These are phyloP conservation scores for Coemansia pectinata DNA, from an alignment of 192 early-diverging fungal species.

Conservation along the genomic window DNA sequence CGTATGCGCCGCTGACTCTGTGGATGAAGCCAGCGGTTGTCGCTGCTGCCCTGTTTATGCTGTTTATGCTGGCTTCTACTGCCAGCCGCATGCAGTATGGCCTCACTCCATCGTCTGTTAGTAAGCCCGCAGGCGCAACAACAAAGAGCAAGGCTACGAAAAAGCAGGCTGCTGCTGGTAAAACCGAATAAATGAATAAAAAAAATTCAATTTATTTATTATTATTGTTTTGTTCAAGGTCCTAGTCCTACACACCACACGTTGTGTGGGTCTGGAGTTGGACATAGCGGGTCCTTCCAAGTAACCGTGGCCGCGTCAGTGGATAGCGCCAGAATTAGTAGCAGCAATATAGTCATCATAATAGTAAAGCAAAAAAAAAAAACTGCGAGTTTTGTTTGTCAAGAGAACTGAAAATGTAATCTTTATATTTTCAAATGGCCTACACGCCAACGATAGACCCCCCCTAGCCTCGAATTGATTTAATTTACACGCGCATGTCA, in stretches of 20 bases:
- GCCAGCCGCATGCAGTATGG: conserved; percentile 61
- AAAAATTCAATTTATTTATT: not conserved
- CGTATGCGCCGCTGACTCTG: conserved; percentile 42
- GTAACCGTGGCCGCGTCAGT: not conserved
- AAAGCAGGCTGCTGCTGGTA: not conserved
- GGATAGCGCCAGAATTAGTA: not conserved
- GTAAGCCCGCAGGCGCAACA: not conserved
- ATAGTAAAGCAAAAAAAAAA: not conserved
- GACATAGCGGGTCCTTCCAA: conserved; percentile 29
- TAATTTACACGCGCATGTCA: not conserved
- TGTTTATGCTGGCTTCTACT: conserved; percentile 61
- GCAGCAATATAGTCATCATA: not conserved
- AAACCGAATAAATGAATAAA: not conserved
- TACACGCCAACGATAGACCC: too few relatives aligned
- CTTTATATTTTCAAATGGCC: too few relatives aligned
- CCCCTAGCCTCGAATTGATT: too few relatives aligned
- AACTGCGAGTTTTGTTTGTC: not conserved
- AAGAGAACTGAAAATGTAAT: too few relatives aligned
- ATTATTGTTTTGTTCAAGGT: conserved; percentile 8
- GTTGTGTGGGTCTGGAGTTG: conserved; percentile 36
- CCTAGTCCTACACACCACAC: conserved; percentile 17
- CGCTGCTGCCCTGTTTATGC: conserved; percentile 49
- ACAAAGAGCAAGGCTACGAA: conserved; percentile 7
- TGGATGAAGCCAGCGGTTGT: conserved; percentile 67
- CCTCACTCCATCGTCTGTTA: conserved; percentile 19